These are phyloP conservation scores for Jaminaea rosea DNA, from an alignment of 1,284 basidiomycete genomes.

Conservation along the genomic window DNA sequence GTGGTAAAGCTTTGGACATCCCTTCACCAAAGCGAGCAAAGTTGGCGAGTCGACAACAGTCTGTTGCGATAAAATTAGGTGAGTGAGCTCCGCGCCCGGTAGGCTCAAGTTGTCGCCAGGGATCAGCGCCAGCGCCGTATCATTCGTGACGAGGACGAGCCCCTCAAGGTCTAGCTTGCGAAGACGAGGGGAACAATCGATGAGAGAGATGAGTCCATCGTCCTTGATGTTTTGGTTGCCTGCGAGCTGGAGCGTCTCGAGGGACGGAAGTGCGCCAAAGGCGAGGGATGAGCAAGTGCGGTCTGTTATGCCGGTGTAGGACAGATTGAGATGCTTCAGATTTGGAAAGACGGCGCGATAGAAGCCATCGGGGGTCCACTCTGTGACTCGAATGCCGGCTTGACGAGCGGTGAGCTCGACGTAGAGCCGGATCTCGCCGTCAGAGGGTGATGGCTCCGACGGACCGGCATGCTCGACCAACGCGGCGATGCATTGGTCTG, in stretches of 20 bases:
- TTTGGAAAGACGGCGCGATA: constrained; percentile 33
- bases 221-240: constrained; percentile 58
- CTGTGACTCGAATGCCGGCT: too few relatives aligned
- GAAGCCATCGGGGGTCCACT: constrained; percentile 12
- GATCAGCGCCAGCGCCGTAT: constrained; percentile 60
- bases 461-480: constrained; percentile 52
- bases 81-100: constrained; percentile 61
- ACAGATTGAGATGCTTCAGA: constrained; percentile 69
- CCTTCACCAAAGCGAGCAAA: constrained; percentile 19
- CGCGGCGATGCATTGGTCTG: constrained; percentile 64
- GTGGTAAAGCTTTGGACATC: constrained; percentile 22
- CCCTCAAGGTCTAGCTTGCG: constrained; percentile 75
- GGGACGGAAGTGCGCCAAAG: constrained; percentile 57
- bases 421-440: constrained; percentile 2
- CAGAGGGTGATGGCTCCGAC: constrained; percentile 7
- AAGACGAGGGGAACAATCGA: constrained; percentile 63
- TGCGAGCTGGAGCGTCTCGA: constrained; percentile 75
- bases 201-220: constrained; percentile 62
- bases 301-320: constrained; percentile 68
- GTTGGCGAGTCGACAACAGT: constrained; percentile 13
- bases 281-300: constrained; percentile 64
- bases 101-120: constrained; percentile 6
- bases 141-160: constrained; percentile 65
- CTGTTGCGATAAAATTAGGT: constrained; percentile 59
- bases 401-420: constrained; percentile 19